Percentiles rank a stretch among this genome's conserved stretches.
Conservation (phyloP, 495 filamentous ascomycete species). For the Xylaria telfairii region DNA sequence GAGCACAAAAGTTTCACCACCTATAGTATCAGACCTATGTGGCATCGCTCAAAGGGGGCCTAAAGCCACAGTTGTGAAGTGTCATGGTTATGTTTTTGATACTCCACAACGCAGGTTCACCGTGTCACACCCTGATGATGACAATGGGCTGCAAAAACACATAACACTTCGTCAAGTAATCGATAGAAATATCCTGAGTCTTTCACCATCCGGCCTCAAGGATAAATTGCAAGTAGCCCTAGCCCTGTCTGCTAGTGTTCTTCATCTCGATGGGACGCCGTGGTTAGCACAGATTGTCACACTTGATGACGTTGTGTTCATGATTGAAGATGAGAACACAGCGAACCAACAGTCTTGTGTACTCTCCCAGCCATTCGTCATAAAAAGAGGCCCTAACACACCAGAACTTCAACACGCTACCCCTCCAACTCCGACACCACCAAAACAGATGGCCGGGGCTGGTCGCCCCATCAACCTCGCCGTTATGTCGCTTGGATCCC, state of each 20-base stretch:
- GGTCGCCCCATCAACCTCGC: background rate
- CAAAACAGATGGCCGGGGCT: background rate
- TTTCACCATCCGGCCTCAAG: background rate
- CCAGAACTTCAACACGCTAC: too few species aligned
- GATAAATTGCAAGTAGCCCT: slow-evolving; percentile 26
- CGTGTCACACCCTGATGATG: background rate
- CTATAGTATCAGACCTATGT: background rate
- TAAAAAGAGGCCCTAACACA: background rate
- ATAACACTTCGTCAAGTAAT: slow-evolving; percentile 12
- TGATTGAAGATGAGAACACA: background rate
- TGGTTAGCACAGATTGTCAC: slow-evolving; percentile 27
- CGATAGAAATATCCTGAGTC: background rate
- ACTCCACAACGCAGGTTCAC: background rate
- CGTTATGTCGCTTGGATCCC: background rate
- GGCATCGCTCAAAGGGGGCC: background rate
- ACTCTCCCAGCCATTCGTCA: background rate
- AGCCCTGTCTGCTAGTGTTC: slow-evolving; percentile 20
- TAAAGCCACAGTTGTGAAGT: background rate
- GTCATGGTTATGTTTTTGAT: background rate
- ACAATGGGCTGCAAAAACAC: background rate
- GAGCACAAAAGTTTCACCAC: background rate
- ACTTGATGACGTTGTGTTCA: slow-evolving; percentile 24
- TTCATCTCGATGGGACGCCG: slow-evolving; percentile 24
- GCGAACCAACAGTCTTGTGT: background rate
- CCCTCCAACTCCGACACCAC: background rate